Percentiles rank a stretch among this genome's conserved stretches.
These are phyloP conservation scores for Mitosporidium daphniae DNA, from an alignment of 371 early-diverging fungal genomes.

Conservation along the genomic window DNA sequence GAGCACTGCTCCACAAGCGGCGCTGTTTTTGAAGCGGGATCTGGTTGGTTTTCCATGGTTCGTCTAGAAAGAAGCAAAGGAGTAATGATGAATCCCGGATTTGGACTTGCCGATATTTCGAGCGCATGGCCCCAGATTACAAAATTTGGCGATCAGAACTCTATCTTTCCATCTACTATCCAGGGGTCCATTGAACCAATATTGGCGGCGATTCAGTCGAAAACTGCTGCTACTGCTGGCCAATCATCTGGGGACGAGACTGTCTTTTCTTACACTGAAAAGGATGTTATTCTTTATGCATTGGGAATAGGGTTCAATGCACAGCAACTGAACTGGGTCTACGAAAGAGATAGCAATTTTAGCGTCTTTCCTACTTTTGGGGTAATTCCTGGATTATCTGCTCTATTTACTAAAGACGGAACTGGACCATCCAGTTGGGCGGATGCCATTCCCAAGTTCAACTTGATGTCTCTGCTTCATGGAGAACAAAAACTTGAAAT, in stretches of 20 bases:
- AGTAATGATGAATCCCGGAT: conserved; percentile 12
- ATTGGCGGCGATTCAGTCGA: too few species aligned
- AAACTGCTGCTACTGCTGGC: too few species aligned
- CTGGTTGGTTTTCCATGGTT: conserved; percentile 23
- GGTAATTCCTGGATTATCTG: conserved; percentile 36
- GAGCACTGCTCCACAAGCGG: conserved; percentile 13
- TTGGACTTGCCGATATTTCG: conserved; percentile 19
- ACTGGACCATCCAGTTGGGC: too few species aligned
- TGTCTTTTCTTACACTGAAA: conserved; percentile 34
- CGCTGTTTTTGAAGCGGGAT: conserved; percentile 25
- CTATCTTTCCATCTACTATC: too few species aligned
- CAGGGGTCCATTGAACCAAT: too few species aligned
- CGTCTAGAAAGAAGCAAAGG: conserved; percentile 29
- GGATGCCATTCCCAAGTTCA: conserved; percentile 19
- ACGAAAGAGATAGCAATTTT: conserved; percentile 44
- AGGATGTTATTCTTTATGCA: conserved; percentile 64
- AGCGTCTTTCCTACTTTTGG: conserved; percentile 48
- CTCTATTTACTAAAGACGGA: too few species aligned
- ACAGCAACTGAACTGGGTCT: conserved; percentile 38
- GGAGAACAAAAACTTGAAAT: conserved; percentile 72
- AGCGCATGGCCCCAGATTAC: conserved; percentile 7
- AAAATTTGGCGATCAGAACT: too few species aligned
- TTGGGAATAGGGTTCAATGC: conserved; percentile 60
- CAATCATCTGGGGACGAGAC: too few species aligned
- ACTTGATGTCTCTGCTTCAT: conserved; percentile 69